Conservation (phyloP, 371 early-diverging fungal genomes). For the Amoeboaphelidium protococcarum region DNA sequence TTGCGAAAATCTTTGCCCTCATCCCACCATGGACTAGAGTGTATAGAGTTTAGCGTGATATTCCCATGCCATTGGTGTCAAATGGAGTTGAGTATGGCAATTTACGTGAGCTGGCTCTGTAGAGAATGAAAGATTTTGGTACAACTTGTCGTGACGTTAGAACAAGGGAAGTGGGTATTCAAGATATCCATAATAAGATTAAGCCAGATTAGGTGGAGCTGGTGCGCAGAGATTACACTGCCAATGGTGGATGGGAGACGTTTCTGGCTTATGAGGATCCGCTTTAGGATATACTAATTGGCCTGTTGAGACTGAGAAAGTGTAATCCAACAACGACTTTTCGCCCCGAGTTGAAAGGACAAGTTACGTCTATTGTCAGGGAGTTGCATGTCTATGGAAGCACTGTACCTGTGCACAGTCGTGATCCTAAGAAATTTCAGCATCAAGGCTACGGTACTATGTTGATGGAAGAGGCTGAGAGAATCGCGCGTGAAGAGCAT, state of each 20-base stretch:
- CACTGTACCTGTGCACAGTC: constrained; percentile 84
- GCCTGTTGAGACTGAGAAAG: constrained; percentile 86
- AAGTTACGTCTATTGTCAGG: constrained; percentile 76
- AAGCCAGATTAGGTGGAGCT: constrained; percentile 72
- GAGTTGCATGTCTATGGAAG: constrained; percentile 99
- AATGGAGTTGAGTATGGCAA: constrained; percentile 99
- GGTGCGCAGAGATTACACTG: constrained; percentile 93
- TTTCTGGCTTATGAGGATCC: constrained; percentile 98
- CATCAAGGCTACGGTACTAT: constrained; percentile 98
- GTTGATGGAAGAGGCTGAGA: constrained; percentile 97
- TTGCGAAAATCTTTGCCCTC: constrained; percentile 84
- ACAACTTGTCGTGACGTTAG: constrained; percentile 95
- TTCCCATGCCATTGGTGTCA: constrained; percentile 99
- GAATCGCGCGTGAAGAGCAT: constrained; percentile 97
- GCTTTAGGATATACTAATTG: constrained; percentile 90
- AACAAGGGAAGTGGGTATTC: constrained; percentile 98
- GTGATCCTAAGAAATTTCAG: constrained; percentile 95
- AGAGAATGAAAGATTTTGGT: constrained; percentile 93
- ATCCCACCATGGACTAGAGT: constrained; percentile 99
- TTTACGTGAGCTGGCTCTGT: constrained; percentile 85
- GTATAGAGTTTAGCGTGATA: constrained; percentile 98
- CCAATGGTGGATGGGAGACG: constrained; percentile 99
- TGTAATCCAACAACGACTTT: constrained; percentile 71
- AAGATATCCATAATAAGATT: constrained; percentile 90
- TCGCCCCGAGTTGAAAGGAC: constrained; percentile 62